phyloP scores from a whole-genome alignment of 176 grass and related monocot genomes.

The Bromus sterilis region DNA sequence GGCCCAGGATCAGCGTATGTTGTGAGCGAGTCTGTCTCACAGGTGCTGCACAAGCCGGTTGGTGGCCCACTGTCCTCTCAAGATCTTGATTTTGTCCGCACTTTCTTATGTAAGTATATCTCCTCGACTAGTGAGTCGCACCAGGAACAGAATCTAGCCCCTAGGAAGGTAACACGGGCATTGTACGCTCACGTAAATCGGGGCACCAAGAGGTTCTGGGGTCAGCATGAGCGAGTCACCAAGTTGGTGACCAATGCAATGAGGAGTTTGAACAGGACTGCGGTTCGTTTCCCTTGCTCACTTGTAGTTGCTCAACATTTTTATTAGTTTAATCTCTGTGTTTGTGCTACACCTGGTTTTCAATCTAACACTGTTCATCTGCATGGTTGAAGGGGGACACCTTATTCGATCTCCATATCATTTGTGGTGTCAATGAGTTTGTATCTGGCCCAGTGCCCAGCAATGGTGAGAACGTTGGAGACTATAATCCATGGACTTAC shows the following conservation, averaged over 20 bases:
- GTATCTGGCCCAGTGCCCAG: not conserved
- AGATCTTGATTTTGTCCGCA: not conserved
- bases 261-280: not conserved
- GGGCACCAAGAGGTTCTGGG: not conserved
- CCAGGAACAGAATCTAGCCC: not conserved
- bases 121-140: too few relatives aligned
- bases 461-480: not conserved
- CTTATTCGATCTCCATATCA: not conserved
- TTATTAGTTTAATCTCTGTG: not conserved
- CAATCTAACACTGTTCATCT: not conserved
- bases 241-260: not conserved
- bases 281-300: not conserved
- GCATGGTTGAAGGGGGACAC: not conserved
- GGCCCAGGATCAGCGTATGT: not conserved
- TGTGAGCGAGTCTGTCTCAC: not conserved
- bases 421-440: slow-evolving; percentile 3
- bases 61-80: not conserved
- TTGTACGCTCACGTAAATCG: not conserved
- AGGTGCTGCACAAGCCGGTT: not conserved
- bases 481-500: not conserved
- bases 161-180: not conserved
- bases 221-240: not conserved
- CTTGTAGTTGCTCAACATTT: not conserved
- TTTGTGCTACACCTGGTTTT: not conserved
- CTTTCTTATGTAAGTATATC: not conserved